Conservation (phyloP, 2,329 filamentous ascomycete genomes). For the Chaetomium strumarium region DNA sequence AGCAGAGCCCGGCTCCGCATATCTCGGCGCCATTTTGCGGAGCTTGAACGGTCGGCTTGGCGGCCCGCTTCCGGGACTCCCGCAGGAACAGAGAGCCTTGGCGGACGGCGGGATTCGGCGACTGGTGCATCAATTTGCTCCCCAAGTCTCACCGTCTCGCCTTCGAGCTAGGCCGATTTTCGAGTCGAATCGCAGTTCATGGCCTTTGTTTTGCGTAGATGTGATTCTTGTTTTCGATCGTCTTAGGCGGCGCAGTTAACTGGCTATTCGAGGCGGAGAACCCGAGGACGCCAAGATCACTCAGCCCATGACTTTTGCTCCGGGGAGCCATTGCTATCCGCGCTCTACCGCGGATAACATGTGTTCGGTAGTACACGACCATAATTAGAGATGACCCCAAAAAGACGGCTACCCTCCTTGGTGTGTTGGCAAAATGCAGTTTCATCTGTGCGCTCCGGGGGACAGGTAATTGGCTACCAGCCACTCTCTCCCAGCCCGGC, state of each 20-base stretch:
- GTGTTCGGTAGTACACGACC: too few species aligned
- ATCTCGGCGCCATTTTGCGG: constrained; percentile 1
- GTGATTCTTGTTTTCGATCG: not conserved
- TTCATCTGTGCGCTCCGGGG: constrained; percentile 17
- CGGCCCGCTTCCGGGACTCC: constrained; percentile 12
- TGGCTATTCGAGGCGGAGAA: not conserved
- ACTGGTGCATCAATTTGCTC: too few species aligned
- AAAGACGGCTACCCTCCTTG: constrained; percentile 23
- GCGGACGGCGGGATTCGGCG: too few species aligned
- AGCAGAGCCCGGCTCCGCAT: constrained; percentile 9
- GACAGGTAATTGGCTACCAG: constrained; percentile 19
- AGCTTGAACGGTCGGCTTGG: constrained; percentile 12
- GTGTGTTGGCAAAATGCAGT: constrained; percentile 24
- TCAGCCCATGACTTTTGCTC: constrained; percentile 8
- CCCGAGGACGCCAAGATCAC: not conserved
- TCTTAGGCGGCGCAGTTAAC: not conserved
- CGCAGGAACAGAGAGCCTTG: not conserved
- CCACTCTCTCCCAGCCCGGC: not conserved
- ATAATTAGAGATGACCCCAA: not conserved
- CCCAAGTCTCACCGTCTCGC: too few species aligned
- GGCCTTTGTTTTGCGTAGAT: not conserved
- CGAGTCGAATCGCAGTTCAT: too few species aligned
- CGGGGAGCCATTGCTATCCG: not conserved
- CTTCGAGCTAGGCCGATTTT: too few species aligned
- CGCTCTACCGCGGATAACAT: too few species aligned